Evolutionary conservation across 129 eudicot species (phyloP).

Genomic region (Calendula officinalis): DNA sequence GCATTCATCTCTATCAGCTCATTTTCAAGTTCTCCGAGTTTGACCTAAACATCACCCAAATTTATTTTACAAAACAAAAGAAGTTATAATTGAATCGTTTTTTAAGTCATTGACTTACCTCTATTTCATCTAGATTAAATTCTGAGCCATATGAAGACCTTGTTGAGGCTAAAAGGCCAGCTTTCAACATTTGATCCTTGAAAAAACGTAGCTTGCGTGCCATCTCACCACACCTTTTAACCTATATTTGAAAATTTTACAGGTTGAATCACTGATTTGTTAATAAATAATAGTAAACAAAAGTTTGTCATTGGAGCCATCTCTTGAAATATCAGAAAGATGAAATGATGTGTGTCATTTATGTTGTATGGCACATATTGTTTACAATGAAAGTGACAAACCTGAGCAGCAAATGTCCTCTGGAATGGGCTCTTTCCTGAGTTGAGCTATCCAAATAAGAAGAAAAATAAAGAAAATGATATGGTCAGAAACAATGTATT

Average conservation of each 20-base stretch:
- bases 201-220: constrained; percentile 79
- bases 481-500: constrained; percentile 9
- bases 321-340: not conserved
- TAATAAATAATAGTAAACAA: not conserved
- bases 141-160: constrained; percentile 36
- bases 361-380: not conserved
- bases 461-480: constrained; percentile 6
- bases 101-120: constrained; percentile 36
- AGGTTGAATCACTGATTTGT: not conserved
- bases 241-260: constrained; percentile 35
- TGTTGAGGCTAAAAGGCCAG: constrained; percentile 56
- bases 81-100: not conserved
- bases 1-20: constrained; percentile 81
- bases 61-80: not conserved
- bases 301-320: not conserved
- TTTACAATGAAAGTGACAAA: not conserved
- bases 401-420: constrained; percentile 91
- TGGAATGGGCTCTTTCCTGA: constrained; percentile 91
- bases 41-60: constrained; percentile 41
- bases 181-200: constrained; percentile 66
- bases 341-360: not conserved
- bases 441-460: constrained; percentile 52
- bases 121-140: constrained; percentile 54
- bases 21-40: constrained; percentile 72
- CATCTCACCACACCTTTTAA: constrained; percentile 91